Evolutionary conservation across 805 yeast genomes (phyloP).

Genomic region (Wickerhamiella bombiphila): DNA sequence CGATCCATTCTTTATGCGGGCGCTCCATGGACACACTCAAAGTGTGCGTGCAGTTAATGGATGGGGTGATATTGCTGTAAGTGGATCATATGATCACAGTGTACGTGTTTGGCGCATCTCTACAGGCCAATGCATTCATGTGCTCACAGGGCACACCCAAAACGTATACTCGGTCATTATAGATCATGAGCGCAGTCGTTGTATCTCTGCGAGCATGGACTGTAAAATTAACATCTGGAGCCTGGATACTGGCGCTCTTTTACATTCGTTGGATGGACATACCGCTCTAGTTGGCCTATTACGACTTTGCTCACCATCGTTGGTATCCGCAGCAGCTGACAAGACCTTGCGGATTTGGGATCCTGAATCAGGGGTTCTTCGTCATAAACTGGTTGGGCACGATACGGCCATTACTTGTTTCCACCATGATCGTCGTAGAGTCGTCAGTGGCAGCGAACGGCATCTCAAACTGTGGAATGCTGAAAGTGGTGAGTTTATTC

Average conservation of each 20-base stretch:
- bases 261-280: constrained; percentile 70
- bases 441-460: constrained; percentile 80
- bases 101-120: constrained; percentile 86
- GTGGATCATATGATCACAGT: constrained; percentile 83
- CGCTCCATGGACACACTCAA: constrained; percentile 60
- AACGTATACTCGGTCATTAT: constrained; percentile 79
- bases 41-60: constrained; percentile 83
- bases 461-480: constrained; percentile 73
- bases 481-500: constrained; percentile 55
- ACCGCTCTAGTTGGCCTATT: constrained; percentile 78
- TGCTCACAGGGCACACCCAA: constrained; percentile 71
- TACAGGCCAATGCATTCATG: constrained; percentile 56
- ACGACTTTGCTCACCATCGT: constrained; percentile 55
- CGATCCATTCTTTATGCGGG: constrained; percentile 49
- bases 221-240: constrained; percentile 84
- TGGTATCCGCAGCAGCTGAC: constrained; percentile 95
- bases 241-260: constrained; percentile 53
- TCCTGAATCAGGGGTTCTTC: constrained; percentile 52
- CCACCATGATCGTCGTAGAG: constrained; percentile 68
- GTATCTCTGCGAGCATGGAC: constrained; percentile 88
- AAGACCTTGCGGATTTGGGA: constrained; percentile 87
- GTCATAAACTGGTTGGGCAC: constrained; percentile 63
- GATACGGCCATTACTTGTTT: constrained; percentile 84
- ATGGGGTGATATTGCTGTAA: constrained; percentile 63
- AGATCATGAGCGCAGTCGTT: constrained; percentile 59